Evolutionary conservation across 495 filamentous ascomycete genomes (phyloP).

Genomic region (Xanthoparmelia taractica): DNA sequence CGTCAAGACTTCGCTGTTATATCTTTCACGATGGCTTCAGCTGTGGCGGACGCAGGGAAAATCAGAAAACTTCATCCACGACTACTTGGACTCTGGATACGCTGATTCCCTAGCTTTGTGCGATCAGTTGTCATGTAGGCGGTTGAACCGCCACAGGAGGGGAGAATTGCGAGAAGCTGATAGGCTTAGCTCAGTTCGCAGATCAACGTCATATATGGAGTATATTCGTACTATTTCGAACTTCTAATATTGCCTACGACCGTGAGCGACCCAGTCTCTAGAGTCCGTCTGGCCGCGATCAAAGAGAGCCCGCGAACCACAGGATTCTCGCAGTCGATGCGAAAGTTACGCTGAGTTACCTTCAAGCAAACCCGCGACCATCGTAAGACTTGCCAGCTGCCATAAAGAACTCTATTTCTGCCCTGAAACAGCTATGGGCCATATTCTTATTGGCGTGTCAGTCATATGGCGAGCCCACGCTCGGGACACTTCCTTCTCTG

Average conservation of each 20-base stretch:
- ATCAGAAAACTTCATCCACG: no score
- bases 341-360: not conserved
- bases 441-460: no score
- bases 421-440: no score
- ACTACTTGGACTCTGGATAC: no score
- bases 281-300: not conserved
- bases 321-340: not conserved
- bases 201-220: no score
- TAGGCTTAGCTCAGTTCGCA: not conserved
- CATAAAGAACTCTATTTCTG: not conserved
- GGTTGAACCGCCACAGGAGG: not conserved
- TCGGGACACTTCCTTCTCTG: constrained; percentile 4
- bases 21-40: no score
- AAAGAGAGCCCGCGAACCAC: not conserved
- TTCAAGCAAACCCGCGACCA: not conserved
- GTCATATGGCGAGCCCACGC: not conserved
- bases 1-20: no score
- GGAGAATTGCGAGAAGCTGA: not conserved
- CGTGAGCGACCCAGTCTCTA: not conserved
- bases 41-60: no score
- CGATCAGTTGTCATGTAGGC: not conserved
- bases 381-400: not conserved
- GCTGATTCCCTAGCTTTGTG: not conserved
- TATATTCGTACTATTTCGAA: no score
- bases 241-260: not conserved